phyloP scores from a whole-genome alignment of 2,329 filamentous ascomycete genomes.

The Talaromyces piceae region DNA sequence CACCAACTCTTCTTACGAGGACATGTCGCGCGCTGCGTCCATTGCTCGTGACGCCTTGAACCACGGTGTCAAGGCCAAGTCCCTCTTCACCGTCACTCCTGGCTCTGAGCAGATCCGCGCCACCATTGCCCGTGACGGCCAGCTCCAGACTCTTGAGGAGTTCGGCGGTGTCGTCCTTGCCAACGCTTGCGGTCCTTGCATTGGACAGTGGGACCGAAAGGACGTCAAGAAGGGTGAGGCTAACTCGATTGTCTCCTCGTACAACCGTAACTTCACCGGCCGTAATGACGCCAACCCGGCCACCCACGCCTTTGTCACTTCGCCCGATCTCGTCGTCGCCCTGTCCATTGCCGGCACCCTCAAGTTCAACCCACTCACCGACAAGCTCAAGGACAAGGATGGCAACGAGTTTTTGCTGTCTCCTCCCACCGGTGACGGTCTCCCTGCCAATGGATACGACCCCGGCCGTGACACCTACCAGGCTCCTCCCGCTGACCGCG shows the following conservation, averaged over 20 bases:
- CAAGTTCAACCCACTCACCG: constrained; percentile 91
- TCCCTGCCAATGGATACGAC: constrained; percentile 79
- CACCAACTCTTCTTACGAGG: constrained; percentile 85
- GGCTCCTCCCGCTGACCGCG: constrained; percentile 76
- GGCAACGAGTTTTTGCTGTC: constrained; percentile 92
- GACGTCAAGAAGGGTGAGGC: constrained; percentile 92
- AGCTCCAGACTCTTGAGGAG: constrained; percentile 90
- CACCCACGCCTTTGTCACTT: constrained; percentile 88
- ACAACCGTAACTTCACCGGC: constrained; percentile 99
- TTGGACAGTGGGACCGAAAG: constrained; percentile 89
- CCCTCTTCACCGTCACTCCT: constrained; percentile 88
- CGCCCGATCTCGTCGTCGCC: constrained; percentile 81
- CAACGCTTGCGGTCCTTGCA: constrained; percentile 89
- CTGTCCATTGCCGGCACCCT: constrained; percentile 75
- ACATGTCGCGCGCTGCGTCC: constrained; percentile 88
- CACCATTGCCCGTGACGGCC: constrained; percentile 83
- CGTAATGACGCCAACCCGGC: constrained; percentile 95
- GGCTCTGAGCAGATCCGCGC: constrained; percentile 96
- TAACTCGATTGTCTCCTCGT: constrained; percentile 97
- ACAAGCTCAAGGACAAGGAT: constrained; percentile 87
- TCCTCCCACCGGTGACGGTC: constrained; percentile 69
- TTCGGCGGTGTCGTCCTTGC: constrained; percentile 91
- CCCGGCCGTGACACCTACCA: constrained; percentile 91
- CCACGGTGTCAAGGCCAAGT: constrained; percentile 90
- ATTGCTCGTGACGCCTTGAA: constrained; percentile 86